Evolutionary conservation across 2,329 filamentous ascomycete species (phyloP).

Genomic region (Orbilia javanica): DNA sequence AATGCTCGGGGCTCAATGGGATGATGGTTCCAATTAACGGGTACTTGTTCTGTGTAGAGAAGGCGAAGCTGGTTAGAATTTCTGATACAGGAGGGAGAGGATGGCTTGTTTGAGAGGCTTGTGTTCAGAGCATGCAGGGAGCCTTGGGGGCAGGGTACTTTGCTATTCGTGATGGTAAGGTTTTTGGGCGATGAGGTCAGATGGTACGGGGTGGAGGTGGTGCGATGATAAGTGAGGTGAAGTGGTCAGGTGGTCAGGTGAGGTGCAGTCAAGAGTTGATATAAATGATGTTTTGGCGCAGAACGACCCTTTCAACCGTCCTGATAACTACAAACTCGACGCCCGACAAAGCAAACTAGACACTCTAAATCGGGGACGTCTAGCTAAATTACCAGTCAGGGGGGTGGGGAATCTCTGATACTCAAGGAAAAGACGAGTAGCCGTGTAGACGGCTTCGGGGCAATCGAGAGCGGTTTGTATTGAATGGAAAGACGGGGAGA

Average conservation of each 20-base stretch:
- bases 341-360: neutral
- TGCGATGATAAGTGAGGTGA: neutral
- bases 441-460: neutral
- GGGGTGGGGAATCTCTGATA: neutral
- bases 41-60: neutral
- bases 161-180: neutral
- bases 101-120: neutral
- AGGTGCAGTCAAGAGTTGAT: neutral
- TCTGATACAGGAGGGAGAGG: neutral
- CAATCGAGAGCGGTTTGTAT: neutral
- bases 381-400: neutral
- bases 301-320: neutral
- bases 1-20: neutral
- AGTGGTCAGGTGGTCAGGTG: neutral
- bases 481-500: neutral
- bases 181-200: neutral
- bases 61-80: constrained; percentile 1
- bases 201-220: neutral
- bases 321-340: neutral
- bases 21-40: neutral
- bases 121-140: neutral
- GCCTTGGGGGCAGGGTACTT: neutral
- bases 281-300: constrained; percentile 3
- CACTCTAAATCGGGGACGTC: neutral
- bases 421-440: no score